A percentile compares a stretch with the other conserved stretches of the same genome.
Evolutionary conservation across 306 rosid genomes (phyloP).

Genomic region (Chamaecrista fasciculata): DNA sequence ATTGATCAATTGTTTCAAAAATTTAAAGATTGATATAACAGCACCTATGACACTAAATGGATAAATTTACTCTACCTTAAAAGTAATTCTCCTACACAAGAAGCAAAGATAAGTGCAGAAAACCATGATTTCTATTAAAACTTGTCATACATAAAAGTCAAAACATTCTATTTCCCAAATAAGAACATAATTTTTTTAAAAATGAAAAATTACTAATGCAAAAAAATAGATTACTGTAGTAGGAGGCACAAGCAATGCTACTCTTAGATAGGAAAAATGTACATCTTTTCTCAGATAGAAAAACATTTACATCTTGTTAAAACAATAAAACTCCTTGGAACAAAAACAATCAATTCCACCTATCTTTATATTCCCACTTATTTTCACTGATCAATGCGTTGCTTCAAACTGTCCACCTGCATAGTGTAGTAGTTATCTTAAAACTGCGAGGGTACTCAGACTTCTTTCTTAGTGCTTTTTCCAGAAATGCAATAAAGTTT

Average conservation of each 20-base stretch:
- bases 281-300: constrained; percentile 49
- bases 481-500: constrained; percentile 38
- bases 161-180: constrained; percentile 38
- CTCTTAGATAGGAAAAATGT: constrained; percentile 47
- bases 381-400: constrained; percentile 39
- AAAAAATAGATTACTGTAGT: constrained; percentile 26
- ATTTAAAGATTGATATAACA: no score
- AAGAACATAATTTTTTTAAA: constrained; percentile 24
- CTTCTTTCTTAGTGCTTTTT: constrained; percentile 27
- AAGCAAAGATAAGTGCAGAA: not conserved
- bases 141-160: not conserved
- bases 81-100: not conserved
- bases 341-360: constrained; percentile 37
- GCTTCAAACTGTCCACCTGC: constrained; percentile 43
- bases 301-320: constrained; percentile 48
- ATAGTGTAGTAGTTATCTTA: constrained; percentile 40
- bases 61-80: no score
- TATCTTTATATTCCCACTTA: constrained; percentile 39
- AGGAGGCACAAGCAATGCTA: constrained; percentile 37
- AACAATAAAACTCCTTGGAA: constrained; percentile 43
- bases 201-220: constrained; percentile 35
- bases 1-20: no score
- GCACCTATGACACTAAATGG: no score
- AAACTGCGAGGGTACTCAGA: constrained; percentile 27
- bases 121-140: not conserved